Conservation (phyloP, 75 land plant genomes). For the Pinus tabuliformis region DNA sequence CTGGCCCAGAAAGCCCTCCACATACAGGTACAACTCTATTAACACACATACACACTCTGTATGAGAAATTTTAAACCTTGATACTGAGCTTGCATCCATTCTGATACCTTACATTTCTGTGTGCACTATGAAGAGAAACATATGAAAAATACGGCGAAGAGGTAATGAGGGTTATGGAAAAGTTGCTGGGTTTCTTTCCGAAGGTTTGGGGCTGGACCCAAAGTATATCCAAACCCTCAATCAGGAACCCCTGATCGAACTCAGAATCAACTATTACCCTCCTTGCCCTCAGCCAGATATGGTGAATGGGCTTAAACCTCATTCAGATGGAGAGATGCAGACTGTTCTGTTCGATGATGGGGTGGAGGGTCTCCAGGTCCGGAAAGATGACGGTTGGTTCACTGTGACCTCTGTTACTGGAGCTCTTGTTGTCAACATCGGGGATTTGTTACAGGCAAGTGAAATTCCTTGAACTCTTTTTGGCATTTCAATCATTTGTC, state of each 20-base stretch:
- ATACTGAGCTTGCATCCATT: not conserved
- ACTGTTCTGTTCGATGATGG: slow-evolving; percentile 50
- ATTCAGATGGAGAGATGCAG: slow-evolving; percentile 39
- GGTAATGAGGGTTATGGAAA: not conserved
- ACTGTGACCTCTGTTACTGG: slow-evolving; percentile 12
- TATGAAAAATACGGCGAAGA: not conserved
- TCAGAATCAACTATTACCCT: slow-evolving; percentile 26
- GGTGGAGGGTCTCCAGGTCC: slow-evolving; percentile 53
- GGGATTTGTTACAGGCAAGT: slow-evolving; percentile 23
- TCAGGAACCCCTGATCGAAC: not conserved
- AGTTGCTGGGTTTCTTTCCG: not conserved
- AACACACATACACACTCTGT: too few species aligned
- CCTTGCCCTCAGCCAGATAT: slow-evolving; percentile 54
- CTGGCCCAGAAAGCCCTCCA: too few species aligned
- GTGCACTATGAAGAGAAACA: not conserved
- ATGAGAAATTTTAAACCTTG: too few species aligned
- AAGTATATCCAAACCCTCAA: not conserved
- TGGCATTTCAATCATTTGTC: not conserved
- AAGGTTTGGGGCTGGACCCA: not conserved
- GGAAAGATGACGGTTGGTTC: slow-evolving; percentile 33
- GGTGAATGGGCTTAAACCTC: slow-evolving; percentile 35
- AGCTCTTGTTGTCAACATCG: slow-evolving; percentile 27
- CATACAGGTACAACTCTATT: too few species aligned
- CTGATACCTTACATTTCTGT: not conserved
- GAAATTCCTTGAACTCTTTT: not conserved